A percentile compares a stretch with the other conserved stretches of the same genome.
Conservation (phyloP, 2,329 filamentous ascomycete genomes). For the Cryphonectria naterciae region DNA sequence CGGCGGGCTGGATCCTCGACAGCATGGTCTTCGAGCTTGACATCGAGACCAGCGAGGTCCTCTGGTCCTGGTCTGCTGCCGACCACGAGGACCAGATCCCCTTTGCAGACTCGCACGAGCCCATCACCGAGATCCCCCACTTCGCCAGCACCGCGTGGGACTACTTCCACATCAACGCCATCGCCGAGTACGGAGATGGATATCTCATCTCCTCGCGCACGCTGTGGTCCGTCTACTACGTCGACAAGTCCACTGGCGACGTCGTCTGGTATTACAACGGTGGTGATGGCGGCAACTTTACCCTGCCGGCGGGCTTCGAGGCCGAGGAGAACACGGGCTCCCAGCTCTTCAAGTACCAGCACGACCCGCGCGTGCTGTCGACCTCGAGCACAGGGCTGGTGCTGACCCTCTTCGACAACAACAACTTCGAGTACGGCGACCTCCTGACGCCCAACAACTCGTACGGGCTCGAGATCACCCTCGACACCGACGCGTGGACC, state of each 20-base stretch:
- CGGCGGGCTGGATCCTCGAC: conserved; percentile 38
- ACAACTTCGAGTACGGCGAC: conserved; percentile 23
- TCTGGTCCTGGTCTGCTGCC: conserved; percentile 37
- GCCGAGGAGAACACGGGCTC: conserved; percentile 14
- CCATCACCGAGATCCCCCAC: conserved; percentile 30
- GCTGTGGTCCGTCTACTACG: conserved; percentile 49
- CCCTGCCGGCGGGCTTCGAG: conserved; percentile 10
- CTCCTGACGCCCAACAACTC: conserved; percentile 15
- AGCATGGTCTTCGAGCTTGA: conserved; percentile 47
- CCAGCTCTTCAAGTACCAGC: conserved; percentile 23
- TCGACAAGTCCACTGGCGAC: conserved; percentile 50
- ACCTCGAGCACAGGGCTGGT: conserved; percentile 17
- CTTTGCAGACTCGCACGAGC: conserved; percentile 18
- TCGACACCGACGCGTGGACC: conserved; percentile 17
- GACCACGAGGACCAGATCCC: conserved; percentile 22
- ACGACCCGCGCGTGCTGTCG: conserved; percentile 19
- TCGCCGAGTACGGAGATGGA: conserved; percentile 54
- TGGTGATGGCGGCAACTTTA: conserved; percentile 21
- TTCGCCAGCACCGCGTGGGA: conserved; percentile 48
- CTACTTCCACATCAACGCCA: conserved; percentile 60
- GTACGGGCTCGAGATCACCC: conserved; percentile 18
- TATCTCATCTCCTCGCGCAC: conserved; percentile 58
- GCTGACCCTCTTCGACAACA: conserved; percentile 23
- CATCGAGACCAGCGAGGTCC: conserved; percentile 49
- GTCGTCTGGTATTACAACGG: conserved; percentile 49